Evolutionary conservation across 2,329 filamentous ascomycete genomes (phyloP).

Genomic region (Dissoconium aciculare): DNA sequence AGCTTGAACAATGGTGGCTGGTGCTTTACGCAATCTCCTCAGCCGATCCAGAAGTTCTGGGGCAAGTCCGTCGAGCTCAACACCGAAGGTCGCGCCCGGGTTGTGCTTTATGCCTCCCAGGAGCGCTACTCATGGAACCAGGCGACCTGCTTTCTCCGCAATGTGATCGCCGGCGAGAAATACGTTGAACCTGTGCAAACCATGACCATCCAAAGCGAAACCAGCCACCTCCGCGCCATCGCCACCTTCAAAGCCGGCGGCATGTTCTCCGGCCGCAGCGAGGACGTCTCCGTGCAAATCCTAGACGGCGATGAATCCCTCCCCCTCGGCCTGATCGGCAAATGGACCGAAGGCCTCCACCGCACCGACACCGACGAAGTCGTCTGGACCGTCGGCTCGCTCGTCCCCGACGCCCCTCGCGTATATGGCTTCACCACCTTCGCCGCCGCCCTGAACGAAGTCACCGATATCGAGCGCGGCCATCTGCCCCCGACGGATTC

Average conservation of each 20-base stretch:
- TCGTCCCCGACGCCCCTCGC: constrained; percentile 64
- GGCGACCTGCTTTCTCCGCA: constrained; percentile 80
- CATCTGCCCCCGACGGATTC: constrained; percentile 70
- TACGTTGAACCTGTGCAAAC: constrained; percentile 89
- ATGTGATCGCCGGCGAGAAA: constrained; percentile 95
- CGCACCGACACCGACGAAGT: constrained; percentile 48
- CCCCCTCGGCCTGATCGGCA: constrained; percentile 57
- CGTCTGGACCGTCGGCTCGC: constrained; percentile 62
- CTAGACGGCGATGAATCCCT: constrained; percentile 51
- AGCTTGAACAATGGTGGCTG: constrained; percentile 45
- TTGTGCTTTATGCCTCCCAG: constrained; percentile 52
- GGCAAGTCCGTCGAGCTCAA: constrained; percentile 91
- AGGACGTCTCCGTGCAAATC: constrained; percentile 70
- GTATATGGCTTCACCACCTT: constrained; percentile 84
- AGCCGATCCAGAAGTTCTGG: constrained; percentile 95
- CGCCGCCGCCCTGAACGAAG: constrained; percentile 72
- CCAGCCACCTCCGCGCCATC: constrained; percentile 65
- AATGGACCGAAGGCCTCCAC: constrained; percentile 65
- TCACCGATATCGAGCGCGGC: constrained; percentile 62
- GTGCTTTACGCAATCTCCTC: constrained; percentile 76
- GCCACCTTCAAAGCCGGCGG: constrained; percentile 87
- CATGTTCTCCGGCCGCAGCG: constrained; percentile 89
- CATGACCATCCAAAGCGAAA: constrained; percentile 76
- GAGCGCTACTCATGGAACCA: constrained; percentile 81
- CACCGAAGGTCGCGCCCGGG: constrained; percentile 72